Evolutionary conservation across 1,284 basidiomycete genomes (phyloP), one percentile per base, ranked within the genome.

Genomic region (Ustilago xerochloae): DNA sequence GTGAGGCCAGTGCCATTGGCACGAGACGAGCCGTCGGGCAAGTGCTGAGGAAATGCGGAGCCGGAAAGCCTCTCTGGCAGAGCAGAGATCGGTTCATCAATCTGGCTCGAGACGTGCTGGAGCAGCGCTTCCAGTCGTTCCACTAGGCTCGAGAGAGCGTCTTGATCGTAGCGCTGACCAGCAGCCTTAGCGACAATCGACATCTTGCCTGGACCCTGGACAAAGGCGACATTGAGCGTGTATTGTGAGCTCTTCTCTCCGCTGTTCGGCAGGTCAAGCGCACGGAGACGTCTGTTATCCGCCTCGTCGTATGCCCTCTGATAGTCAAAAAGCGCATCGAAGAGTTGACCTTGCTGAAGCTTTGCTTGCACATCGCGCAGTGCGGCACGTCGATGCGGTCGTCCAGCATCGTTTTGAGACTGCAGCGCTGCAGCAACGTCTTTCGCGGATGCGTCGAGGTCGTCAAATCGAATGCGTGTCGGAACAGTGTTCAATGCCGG

Each of bases 401-500:
- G 57, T 6, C 72, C 78, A 10, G 55, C 68, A 49, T 82, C 79
- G 22, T 72, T 73, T 9, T 55, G 57, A 4, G 41, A 24, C 51
- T 83, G 80, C 29, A 81, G 18, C 15, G 41, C 28, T 1, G 32
- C 46, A 4, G 79, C 67, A 9, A 67, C 35, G 16, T 64, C 46
- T 12, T n/a, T 46, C 22, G 33, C 53, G 0, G 61, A 35, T n/a
- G 50, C 47, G 6, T 56, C 51, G 5, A 63, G 56, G 3, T 63
- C 39, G 8, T 41, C 53, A 30, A 75, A 63, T 6, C 63, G 41
- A 13, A 83, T 38, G 8, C 76, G 76, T 28, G 76, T 77, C 22
- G 78, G 68, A 6, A 81, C 66, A 10, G 81, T 81, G 47, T 83
- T 83, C 62, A 83, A 75, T 2, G 78, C 75, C 0, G 81, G 80